A percentile compares a stretch with the other conserved stretches of the same genome.
These are phyloP conservation scores for Rhizopogon rudus DNA, from an alignment of 768 basidiomycete species.

Conservation along the genomic window DNA sequence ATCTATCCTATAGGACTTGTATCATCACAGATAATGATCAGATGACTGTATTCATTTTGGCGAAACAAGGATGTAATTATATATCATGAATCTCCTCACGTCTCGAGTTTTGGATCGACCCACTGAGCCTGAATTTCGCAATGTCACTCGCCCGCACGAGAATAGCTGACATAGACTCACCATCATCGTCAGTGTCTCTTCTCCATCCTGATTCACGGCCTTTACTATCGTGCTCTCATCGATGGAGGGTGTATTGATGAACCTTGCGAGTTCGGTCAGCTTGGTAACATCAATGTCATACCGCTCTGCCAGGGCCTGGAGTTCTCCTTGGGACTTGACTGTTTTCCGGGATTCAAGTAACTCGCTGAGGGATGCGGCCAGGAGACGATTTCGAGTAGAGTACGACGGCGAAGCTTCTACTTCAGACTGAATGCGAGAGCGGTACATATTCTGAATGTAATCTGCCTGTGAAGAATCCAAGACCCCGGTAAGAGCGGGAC, in stretches of 20 bases:
- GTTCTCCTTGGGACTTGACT: conserved; percentile 32
- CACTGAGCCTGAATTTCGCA: conserved; percentile 19
- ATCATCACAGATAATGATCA: background rate
- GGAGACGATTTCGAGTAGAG: conserved; percentile 47
- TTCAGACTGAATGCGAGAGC: conserved; percentile 52
- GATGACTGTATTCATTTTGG: too few species aligned
- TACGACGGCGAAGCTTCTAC: conserved; percentile 39
- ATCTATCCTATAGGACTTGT: conserved; percentile 2
- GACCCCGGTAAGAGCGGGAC: background rate
- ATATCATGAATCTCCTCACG: background rate
- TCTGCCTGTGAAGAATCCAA: conserved; percentile 15
- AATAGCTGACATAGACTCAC: conserved; percentile 29
- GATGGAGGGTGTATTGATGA: conserved; percentile 64
- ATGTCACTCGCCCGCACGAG: background rate
- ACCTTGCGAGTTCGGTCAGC: conserved; percentile 46
- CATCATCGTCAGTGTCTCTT: conserved; percentile 45
- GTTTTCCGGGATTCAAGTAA: conserved; percentile 63
- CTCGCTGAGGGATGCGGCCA: conserved; percentile 45
- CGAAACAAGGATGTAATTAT: background rate
- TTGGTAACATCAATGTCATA: conserved; percentile 51
- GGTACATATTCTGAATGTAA: conserved; percentile 41
- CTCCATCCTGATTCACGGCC: conserved; percentile 47
- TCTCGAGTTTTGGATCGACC: conserved; percentile 16
- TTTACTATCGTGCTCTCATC: conserved; percentile 39
- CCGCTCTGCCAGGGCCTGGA: conserved; percentile 46